Percentiles rank a stretch among this genome's conserved stretches.
Evolutionary conservation across 2,329 filamentous ascomycete species (phyloP).

Genomic region (Zymoseptoria ardabiliae): DNA sequence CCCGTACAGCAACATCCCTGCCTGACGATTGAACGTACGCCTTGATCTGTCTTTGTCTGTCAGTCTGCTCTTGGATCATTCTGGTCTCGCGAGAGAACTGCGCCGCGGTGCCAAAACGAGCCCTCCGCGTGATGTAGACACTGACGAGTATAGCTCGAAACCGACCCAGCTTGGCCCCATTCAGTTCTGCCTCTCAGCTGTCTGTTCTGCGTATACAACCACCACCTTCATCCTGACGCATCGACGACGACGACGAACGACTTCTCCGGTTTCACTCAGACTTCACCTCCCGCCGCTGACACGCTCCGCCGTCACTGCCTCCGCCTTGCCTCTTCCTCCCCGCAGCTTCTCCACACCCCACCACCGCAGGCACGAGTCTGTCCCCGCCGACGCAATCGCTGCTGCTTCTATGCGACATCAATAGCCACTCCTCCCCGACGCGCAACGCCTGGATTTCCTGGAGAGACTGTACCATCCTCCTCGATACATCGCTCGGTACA

Average conservation of each 20-base stretch:
- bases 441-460: conserved; percentile 39
- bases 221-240: background rate
- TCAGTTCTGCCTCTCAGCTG: too few species aligned
- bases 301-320: background rate
- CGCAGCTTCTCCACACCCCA: conserved; percentile 1
- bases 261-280: background rate
- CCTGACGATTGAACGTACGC: background rate
- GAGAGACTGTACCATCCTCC: conserved; percentile 40
- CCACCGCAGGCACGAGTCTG: background rate
- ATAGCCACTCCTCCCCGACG: conserved; percentile 32
- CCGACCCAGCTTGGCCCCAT: background rate
- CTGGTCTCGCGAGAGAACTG: background rate
- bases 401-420: conserved; percentile 1
- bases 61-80: background rate
- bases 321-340: background rate
- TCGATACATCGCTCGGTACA: conserved; percentile 27
- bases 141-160: background rate
- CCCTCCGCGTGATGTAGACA: background rate
- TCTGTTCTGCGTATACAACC: background rate
- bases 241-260: background rate
- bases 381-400: background rate
- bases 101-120: background rate
- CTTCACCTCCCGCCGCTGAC: background rate
- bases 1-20: background rate
- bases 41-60: background rate